phyloP scores from a whole-genome alignment of 2,329 filamentous ascomycete genomes.

The Emergomyces pasteurianus region DNA sequence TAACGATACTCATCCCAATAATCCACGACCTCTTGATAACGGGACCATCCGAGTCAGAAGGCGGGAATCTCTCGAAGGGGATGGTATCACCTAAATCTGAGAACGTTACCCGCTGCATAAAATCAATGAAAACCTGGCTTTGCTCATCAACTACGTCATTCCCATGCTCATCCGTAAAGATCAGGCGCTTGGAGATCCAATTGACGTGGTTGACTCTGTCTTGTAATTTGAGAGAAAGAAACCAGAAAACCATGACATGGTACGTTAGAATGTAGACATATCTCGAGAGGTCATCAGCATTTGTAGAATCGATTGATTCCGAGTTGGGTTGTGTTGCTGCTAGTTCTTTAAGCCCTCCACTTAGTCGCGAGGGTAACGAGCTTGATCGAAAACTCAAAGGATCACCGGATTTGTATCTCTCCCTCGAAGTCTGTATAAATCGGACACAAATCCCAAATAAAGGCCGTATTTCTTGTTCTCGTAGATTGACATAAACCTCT shows the following conservation, averaged over 20 bases:
- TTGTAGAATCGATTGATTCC: slow-evolving; percentile 26
- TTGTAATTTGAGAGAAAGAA: slow-evolving; percentile 72
- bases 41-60: slow-evolving; percentile 30
- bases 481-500: slow-evolving; percentile 75
- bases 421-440: slow-evolving; percentile 79
- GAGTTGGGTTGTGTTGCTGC: slow-evolving; percentile 18
- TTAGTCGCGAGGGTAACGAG: slow-evolving; percentile 29
- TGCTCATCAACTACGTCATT: slow-evolving; percentile 76
- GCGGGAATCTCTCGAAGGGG: slow-evolving; percentile 31
- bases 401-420: slow-evolving; percentile 33
- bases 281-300: slow-evolving; percentile 68
- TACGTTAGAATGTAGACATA: slow-evolving; percentile 92
- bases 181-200: slow-evolving; percentile 79
- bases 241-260: slow-evolving; percentile 96
- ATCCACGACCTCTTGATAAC: slow-evolving; percentile 38
- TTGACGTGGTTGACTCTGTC: slow-evolving; percentile 74
- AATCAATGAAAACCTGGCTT: slow-evolving; percentile 83
- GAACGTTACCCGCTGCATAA: slow-evolving; percentile 81
- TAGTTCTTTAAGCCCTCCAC: slow-evolving; percentile 32
- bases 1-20: slow-evolving; percentile 40
- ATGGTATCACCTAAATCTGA: slow-evolving; percentile 65
- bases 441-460: slow-evolving; percentile 93
- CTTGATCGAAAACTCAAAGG: slow-evolving; percentile 21
- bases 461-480: slow-evolving; percentile 82
- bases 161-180: slow-evolving; percentile 64